Base-by-base conservation (phyloP, 2,329 filamentous ascomycete species). In the Ophiostoma himal-ulmi region DNA sequence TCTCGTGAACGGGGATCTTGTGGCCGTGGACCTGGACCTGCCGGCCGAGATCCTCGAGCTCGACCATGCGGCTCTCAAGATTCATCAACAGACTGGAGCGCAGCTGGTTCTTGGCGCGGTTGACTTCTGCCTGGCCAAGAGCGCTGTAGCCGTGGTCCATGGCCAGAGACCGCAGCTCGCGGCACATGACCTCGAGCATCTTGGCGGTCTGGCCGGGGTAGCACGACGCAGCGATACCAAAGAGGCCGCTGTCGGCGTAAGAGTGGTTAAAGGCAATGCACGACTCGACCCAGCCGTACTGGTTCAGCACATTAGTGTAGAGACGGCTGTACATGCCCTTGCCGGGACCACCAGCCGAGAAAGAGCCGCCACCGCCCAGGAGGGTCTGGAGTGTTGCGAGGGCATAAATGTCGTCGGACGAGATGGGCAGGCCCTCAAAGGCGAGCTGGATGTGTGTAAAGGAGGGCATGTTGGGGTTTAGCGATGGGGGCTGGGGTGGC, bases 271-370 rank as follows among this genome's bases (percentile, higher is more conserved):
- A 98, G 39, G 94, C 91, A 68, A 96, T 86, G 81, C 95, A 98
- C 72, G 89, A 94, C 82, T 99, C 95, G 36, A 99, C 93, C 94
- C 94, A 99, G 75, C 91, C 93, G 81, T 97, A 90, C 81, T 98
- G 94, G 83, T 99, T 99, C 68, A 99, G 87, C 0, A 98, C 94
- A 78, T 97, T 97, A 73, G 94, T 98, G 84, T 97, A 99, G 10
- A 99, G 87, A 14, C 95, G 91, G 52, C 92, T 96, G 84, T 98
- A 98, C 95, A 99, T 99, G 79, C 95, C 95, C 83, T 99, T 99
- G 69, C 95, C 95, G 5, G 95, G 95, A 0, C 95, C 95, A 76
- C 95, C 95, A 69, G 95, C 95, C 20, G 92, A 96, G 83, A 99
- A 99, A 70, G 94, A 97, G 34, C 95, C 95, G 67, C 95, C 95